Evolutionary conservation across 2,329 filamentous ascomycete genomes (phyloP), one percentile per base, ranked within the genome.

Genomic region (Penicillium sp.): DNA sequence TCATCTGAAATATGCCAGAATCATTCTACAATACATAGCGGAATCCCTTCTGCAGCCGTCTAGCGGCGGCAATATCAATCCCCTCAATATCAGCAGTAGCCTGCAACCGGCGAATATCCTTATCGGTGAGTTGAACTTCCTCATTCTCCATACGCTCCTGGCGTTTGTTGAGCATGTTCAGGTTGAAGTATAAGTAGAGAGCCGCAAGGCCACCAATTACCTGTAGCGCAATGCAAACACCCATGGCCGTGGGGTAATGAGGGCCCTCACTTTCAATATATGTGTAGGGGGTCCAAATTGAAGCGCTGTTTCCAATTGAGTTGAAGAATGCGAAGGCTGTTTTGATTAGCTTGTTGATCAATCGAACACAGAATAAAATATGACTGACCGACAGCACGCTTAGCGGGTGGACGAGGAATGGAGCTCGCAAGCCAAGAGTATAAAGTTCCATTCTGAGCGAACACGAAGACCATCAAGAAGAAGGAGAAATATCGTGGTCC

Each of bases 391-490:
- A 79, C 80, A 2, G 80, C 80, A 40, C 80, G 77, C 65, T 83
- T 83, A 2, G 80, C 81, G 0, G 80, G 79, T 0, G 81, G 80
- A 0, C 80, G 76, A 0, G 80, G 76, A 31, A 83, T 76, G 2
- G 77, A 74, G 35, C 74, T 77, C 1, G 77, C 76, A 48, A 82
- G 80, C 81, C 80, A 65, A 6, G 63, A 65, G 41, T 62, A 65
- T 2, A 65, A 39, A 16, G 63, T 63, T 23, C 57, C 62, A 32
- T 64, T 64, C 34, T 65, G 79, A 16, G 79, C 75, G 60, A 83
- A 83, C 54, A 84, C 75, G 60, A 83, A 82, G 8, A 77, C 76
- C 72, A 83, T 79, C 38, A 83, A 69, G 73, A 83, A 83, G 55
- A 83, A 71, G 25, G 75, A 77, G 68, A 83, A 79, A 70, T 84